Percentiles rank a stretch among this genome's conserved stretches.
Evolutionary conservation across 2,329 filamentous ascomycete species (phyloP).

Genomic region (Penicillium sclerotigenum): DNA sequence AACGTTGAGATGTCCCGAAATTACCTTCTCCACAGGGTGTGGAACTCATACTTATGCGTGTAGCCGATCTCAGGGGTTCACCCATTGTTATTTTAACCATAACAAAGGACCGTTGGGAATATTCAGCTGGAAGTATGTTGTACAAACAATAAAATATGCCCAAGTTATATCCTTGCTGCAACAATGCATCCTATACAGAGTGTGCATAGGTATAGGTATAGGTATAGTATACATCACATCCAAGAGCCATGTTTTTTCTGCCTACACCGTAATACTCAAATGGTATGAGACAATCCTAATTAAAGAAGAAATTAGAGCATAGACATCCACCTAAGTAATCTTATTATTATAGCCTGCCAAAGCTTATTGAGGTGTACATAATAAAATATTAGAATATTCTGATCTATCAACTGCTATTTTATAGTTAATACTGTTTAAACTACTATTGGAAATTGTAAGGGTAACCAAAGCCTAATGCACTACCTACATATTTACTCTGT

Average conservation of each 20-base stretch:
- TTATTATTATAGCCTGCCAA: not conserved
- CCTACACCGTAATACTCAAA: not conserved
- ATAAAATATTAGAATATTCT: not conserved
- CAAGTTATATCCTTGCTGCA: not conserved
- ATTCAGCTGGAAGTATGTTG: not conserved
- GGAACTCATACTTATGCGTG: conserved; percentile 5
- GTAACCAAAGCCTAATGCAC: not conserved
- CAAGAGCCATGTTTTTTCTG: not conserved
- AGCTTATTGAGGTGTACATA: not conserved
- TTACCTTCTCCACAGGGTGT: conserved; percentile 14
- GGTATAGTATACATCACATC: not conserved
- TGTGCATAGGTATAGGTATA: not conserved
- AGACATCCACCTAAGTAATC: not conserved
- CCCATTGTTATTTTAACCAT: not conserved
- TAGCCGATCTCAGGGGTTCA: conserved; percentile 24
- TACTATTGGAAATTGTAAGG: not conserved
- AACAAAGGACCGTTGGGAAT: not conserved
- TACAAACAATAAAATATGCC: not conserved
- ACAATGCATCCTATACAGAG: not conserved
- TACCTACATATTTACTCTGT: not conserved
- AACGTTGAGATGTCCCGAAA: not conserved
- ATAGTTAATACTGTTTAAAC: conserved; percentile 1
- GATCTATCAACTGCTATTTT: not conserved
- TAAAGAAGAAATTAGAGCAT: not conserved
- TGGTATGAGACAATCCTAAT: conserved; percentile 1